Base-by-base conservation (phyloP, 345 rosid genomes). In the Pugionium dolabratum region DNA sequence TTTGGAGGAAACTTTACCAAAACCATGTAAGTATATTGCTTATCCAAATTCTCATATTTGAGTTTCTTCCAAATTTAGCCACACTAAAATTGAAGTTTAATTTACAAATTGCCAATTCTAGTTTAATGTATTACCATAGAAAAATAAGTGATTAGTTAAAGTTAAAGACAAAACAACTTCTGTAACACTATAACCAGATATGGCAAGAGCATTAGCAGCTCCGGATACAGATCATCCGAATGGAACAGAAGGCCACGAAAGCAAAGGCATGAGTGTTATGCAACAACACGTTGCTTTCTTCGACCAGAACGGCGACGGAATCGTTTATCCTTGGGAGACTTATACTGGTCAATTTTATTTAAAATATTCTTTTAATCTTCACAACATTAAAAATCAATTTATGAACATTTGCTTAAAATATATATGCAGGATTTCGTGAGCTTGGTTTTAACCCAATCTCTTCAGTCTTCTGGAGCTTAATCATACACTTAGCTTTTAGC, bases 251-350 rank as follows among this genome's bases (percentile, higher is more conserved):
- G 96, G 85, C 5, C 85, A 81, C 49, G 40, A 73, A 25, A 72
- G 83, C 72, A 44, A 67, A 54, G 82, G 88, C 48, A 53, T 86
- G 78, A 83, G 82, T 66, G 97, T 92, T 40, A 84, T 89, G 76
- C 97, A 92, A 77, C 96, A 92, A 71, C 97, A 92, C 65, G 85
- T 51, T 30, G 86, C 90, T 70, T 92, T 84, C 59, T 92, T 89
- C 7, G 98, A 89, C 62, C 85, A 72, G 64, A 82, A 89, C 37
- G 81, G 45, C 32, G 76, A 92, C 52, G 97, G 97, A 11, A 86
- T 92, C 25, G 67, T 92, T 60, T 92, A 92, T 57, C 97, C 98
- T 2, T 87, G 90, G 93, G 96, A 89, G 68, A 92, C 91, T 63
- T 92, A 81, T 44, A 27, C 45, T 10, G 87, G 98, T 89, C 74